A percentile compares a stretch with the other conserved stretches of the same genome.
Evolutionary conservation across 805 yeast genomes (phyloP).

Genomic region (Saccharomycopsis microspora): DNA sequence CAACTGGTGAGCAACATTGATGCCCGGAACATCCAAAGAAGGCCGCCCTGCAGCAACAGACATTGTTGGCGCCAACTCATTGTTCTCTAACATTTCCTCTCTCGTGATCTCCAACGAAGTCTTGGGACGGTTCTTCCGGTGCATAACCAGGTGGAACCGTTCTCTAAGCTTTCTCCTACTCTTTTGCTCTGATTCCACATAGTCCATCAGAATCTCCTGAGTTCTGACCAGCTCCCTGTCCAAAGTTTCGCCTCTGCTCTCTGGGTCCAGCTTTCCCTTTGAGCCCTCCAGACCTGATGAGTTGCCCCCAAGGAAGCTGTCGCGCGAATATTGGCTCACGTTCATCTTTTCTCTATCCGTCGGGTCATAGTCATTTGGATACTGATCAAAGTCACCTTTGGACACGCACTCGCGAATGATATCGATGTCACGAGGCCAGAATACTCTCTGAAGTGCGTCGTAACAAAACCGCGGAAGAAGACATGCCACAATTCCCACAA

Average conservation of each 20-base stretch:
- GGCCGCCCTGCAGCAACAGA: slow-evolving; percentile 12
- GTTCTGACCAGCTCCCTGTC: slow-evolving; percentile 1
- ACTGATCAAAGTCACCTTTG: slow-evolving; percentile 55
- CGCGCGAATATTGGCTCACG: slow-evolving; percentile 33
- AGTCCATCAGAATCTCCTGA: slow-evolving; percentile 15
- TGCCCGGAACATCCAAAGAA: slow-evolving; percentile 16
- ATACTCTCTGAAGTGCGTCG: slow-evolving; percentile 43
- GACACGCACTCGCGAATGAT: slow-evolving; percentile 61
- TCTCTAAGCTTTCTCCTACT: neutral
- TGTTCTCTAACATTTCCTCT: slow-evolving; percentile 10
- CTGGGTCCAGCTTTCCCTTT: neutral
- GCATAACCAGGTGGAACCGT: neutral
- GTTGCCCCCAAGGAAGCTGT: slow-evolving; percentile 17
- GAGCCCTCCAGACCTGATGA: neutral
- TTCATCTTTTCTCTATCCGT: slow-evolving; percentile 60
- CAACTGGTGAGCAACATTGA: slow-evolving; percentile 11
- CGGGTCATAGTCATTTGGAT: slow-evolving; percentile 64
- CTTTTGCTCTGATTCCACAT: neutral
- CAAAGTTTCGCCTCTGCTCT: neutral
- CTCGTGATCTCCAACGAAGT: slow-evolving; percentile 13
- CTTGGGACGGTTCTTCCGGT: neutral
- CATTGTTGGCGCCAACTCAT: slow-evolving; percentile 11
- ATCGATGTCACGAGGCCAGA: slow-evolving; percentile 57
- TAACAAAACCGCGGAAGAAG: slow-evolving; percentile 55
- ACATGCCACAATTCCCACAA: slow-evolving; percentile 54